phyloP scores from a whole-genome alignment of 208 protist genomes.

The Leishmania arabica region DNA sequence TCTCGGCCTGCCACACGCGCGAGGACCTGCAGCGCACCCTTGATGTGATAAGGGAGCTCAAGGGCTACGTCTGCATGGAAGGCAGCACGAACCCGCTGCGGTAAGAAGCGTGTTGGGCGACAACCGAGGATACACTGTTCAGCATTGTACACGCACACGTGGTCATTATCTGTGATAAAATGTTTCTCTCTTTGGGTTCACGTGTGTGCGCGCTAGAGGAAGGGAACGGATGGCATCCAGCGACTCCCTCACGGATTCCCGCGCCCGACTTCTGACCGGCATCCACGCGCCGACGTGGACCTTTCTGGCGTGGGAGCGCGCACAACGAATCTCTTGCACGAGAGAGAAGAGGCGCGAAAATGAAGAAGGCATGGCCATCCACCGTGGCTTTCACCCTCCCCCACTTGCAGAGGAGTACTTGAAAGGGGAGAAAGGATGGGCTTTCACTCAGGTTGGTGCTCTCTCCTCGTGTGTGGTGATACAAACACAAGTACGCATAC shows the following conservation, averaged over 20 bases:
- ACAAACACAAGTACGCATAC: neutral
- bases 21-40: constrained; percentile 93
- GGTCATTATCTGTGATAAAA: neutral
- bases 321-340: neutral
- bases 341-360: neutral
- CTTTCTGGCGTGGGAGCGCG: neutral
- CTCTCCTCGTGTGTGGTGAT: neutral
- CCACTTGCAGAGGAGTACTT: neutral
- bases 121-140: neutral
- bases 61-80: constrained; percentile 69
- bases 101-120: neutral
- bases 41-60: constrained; percentile 87
- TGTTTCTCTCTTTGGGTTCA: neutral
- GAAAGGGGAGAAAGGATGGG: neutral
- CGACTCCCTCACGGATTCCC: neutral
- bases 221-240: neutral
- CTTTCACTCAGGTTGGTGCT: neutral
- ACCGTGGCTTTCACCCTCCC: neutral
- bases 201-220: neutral
- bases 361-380: neutral
- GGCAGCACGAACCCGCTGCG: constrained; percentile 41
- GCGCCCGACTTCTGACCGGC: neutral
- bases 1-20: constrained; percentile 94
- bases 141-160: neutral
- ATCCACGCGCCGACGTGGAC: neutral